A percentile compares a stretch with the other conserved stretches of the same genome.
Evolutionary conservation across 2,329 filamentous ascomycete genomes (phyloP).

Genomic region (Aspergillus udagawae): DNA sequence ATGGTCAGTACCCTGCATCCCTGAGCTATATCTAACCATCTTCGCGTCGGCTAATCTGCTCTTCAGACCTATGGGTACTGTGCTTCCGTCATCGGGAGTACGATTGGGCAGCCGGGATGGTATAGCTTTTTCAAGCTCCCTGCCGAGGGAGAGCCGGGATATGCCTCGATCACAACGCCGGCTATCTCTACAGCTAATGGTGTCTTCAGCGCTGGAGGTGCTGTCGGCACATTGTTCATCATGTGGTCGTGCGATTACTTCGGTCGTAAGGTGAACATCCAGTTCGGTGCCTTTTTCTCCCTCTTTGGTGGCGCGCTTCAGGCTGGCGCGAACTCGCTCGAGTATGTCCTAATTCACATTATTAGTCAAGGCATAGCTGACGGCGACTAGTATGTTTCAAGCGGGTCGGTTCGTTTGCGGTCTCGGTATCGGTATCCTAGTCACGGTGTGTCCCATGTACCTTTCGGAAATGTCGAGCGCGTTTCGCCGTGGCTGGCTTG

Average conservation of each 20-base stretch:
- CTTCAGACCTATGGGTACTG: constrained; percentile 50
- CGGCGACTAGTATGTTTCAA: constrained; percentile 39
- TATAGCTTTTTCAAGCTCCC: constrained; percentile 49
- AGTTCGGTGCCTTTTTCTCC: constrained; percentile 43
- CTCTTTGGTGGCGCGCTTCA: constrained; percentile 48
- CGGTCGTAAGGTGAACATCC: constrained; percentile 45
- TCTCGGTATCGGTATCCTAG: constrained; percentile 41
- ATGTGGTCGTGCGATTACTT: constrained; percentile 48
- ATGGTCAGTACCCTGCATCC: constrained; percentile 26
- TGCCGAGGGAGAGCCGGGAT: constrained; percentile 40
- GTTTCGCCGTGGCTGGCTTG: constrained; percentile 42
- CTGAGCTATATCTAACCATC: neutral
- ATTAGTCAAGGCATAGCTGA: constrained; percentile 1
- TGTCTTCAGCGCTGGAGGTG: constrained; percentile 47
- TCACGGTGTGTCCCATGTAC: constrained; percentile 45
- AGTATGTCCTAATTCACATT: constrained; percentile 23
- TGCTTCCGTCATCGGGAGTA: constrained; percentile 49
- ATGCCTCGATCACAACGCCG: constrained; percentile 44
- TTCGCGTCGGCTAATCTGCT: constrained; percentile 1
- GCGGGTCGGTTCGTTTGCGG: constrained; percentile 42
- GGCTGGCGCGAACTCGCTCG: constrained; percentile 42
- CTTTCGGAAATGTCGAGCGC: constrained; percentile 42
- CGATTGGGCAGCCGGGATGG: constrained; percentile 52
- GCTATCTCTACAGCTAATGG: constrained; percentile 49
- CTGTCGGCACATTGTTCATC: constrained; percentile 45